These are phyloP conservation scores for Penicillium steckii DNA, from an alignment of 495 filamentous ascomycete genomes.

Conservation along the genomic window DNA sequence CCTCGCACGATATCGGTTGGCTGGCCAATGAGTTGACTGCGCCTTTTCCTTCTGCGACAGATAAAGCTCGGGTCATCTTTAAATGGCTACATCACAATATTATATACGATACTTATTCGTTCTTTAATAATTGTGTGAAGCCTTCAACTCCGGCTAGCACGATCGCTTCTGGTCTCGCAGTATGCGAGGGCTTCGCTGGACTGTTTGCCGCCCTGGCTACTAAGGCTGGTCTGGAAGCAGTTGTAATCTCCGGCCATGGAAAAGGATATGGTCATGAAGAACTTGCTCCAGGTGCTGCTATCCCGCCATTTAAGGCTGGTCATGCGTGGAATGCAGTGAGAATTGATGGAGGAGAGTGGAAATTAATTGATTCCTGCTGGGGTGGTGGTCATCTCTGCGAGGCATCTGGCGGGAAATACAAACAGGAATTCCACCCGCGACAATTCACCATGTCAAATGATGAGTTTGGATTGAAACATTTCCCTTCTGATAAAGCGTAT, in stretches of 20 bases:
- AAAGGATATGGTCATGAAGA: slow-evolving; percentile 76
- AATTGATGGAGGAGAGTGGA: slow-evolving; percentile 85
- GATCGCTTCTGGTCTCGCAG: slow-evolving; percentile 72
- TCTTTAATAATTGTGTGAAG: slow-evolving; percentile 68
- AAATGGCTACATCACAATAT: slow-evolving; percentile 96
- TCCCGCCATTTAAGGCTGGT: slow-evolving; percentile 57
- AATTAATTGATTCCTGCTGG: slow-evolving; percentile 91
- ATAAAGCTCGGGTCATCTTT: slow-evolving; percentile 90
- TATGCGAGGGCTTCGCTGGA: slow-evolving; percentile 90
- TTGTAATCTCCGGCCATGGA: slow-evolving; percentile 75
- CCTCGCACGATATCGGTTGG: slow-evolving; percentile 61
- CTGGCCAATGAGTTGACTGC: slow-evolving; percentile 74
- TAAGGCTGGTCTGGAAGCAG: slow-evolving; percentile 67
- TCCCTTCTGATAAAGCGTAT: slow-evolving; percentile 61
- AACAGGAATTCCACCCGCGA: slow-evolving; percentile 62
- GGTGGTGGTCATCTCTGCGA: slow-evolving; percentile 65
- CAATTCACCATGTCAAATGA: slow-evolving; percentile 81
- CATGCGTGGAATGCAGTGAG: slow-evolving; percentile 95
- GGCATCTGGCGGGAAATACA: slow-evolving; percentile 55
- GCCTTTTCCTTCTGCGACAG: slow-evolving; percentile 77
- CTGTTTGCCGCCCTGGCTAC: slow-evolving; percentile 73
- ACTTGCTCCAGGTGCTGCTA: slow-evolving; percentile 49
- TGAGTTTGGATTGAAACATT: slow-evolving; percentile 77
- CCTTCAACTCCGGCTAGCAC: slow-evolving; percentile 66
- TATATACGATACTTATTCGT: slow-evolving; percentile 72